These are phyloP conservation scores for Inga laurina DNA, from an alignment of 306 rosid genomes.

Conservation along the genomic window DNA sequence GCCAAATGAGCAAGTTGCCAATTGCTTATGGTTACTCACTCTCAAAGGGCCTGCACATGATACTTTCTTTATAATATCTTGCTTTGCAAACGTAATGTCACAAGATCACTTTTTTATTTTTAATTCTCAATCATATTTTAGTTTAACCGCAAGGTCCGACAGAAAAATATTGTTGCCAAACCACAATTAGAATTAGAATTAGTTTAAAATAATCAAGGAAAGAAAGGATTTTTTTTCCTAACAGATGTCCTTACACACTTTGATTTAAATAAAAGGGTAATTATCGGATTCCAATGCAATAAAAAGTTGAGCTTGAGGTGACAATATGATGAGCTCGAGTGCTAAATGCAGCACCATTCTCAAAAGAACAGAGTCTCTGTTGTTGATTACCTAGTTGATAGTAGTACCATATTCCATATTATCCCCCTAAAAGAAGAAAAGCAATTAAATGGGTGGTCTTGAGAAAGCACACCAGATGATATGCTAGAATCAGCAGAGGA, in stretches of 20 bases:
- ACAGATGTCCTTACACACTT: not conserved
- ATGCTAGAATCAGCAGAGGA: slow-evolving; percentile 19
- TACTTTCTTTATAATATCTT: not conserved
- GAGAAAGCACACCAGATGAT: slow-evolving; percentile 20
- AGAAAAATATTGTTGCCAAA: not conserved
- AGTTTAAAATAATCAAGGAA: not conserved
- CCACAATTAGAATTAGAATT: not conserved
- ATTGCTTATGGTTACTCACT: not conserved
- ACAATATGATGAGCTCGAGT: not conserved
- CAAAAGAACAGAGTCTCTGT: not conserved
- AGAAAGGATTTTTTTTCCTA: not conserved
- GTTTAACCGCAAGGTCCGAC: not conserved
- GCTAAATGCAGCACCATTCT: not conserved
- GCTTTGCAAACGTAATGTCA: not conserved
- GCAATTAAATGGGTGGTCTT: not conserved
- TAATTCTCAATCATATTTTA: not conserved
- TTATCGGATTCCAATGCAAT: not conserved
- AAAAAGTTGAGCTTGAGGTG: not conserved
- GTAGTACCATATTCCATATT: not conserved
- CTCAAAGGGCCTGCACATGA: not conserved
- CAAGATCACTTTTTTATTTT: not conserved
- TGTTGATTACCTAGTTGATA: not conserved
- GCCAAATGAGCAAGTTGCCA: not conserved
- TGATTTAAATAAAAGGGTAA: not conserved
- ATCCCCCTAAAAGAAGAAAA: not conserved